Evolutionary conservation across 331 rosid species (phyloP), one percentile per base, ranked within the genome.

Genomic region (Pyrus hybrid): DNA sequence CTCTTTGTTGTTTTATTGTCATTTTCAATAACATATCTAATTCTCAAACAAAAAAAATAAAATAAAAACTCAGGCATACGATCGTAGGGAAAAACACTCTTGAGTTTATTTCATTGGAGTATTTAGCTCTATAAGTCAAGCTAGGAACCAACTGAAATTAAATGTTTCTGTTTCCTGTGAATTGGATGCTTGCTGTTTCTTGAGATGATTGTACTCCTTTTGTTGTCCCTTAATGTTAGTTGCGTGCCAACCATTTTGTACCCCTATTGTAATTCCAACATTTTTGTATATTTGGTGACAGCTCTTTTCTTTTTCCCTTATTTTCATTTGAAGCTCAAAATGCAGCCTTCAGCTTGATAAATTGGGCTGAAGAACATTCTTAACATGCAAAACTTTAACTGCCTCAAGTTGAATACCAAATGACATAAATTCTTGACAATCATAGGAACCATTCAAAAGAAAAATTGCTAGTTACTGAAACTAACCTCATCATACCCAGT

Each of bases 401-500:
- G 61, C 5, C 26, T 41, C 77, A 20, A 66, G 16, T 26, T 73
- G 61, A 43, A 62, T 23, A 37, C 13, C 37, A 37, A 60, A 21
- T 60, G 41, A 49, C 10, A 35, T 32, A 13, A 62, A 11, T 22
- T 4, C 21, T 21, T 66, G 74, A 20, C 56, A n/a, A 35, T 35
- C 17, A 57, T 5, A 56, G 7, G 7, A 37, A 66, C 5, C 62
- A 41, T 28, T 33, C 13, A 54, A 65, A 37, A 5, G 35, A 72
- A 23, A 29, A 21, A 68, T 51, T 16, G 0, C 49, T 6, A 63
- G 58, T 73, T 83, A 26, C 70, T 51, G 77, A 47, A 68, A 81
- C 84, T 51, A 80, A 90, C 97, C 99, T 95, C 99, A 66, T 92
- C 99, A 73, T 89, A 89, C 2, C 99, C 97, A 69, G 97, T 95